phyloP scores from a whole-genome alignment of 106 monocot genomes.

The Ottelia alismoides region DNA sequence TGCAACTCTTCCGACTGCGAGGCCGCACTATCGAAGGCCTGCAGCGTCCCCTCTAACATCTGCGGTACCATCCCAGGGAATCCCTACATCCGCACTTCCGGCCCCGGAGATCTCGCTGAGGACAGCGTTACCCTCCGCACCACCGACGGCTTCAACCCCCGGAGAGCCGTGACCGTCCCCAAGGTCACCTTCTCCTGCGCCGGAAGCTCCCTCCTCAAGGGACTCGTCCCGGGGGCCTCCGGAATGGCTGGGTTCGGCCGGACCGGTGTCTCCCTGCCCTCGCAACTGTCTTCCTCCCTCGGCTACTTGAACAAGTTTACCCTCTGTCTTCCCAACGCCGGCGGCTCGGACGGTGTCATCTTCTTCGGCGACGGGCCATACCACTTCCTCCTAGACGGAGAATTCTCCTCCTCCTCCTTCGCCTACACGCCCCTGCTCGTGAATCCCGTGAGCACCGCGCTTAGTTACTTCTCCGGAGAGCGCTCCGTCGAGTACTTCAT shows the following conservation, averaged over 20 bases:
- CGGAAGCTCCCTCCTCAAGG: conserved; percentile 12
- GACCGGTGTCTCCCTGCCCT: conserved; percentile 1
- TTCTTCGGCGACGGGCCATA: conserved; percentile 11
- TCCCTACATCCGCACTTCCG: conserved; percentile 16
- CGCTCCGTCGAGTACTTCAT: conserved; percentile 55
- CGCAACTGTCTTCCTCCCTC: conserved; percentile 11
- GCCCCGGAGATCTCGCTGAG: conserved; percentile 22
- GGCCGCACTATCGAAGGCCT: conserved; percentile 9
- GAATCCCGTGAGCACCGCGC: conserved; percentile 59
- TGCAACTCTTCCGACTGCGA: conserved; percentile 20
- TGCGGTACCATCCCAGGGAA: conserved; percentile 26
- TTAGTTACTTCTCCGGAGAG: conserved; percentile 21
- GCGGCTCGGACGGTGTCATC: neutral
- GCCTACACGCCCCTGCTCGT: conserved; percentile 52
- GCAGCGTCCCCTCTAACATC: conserved; percentile 13
- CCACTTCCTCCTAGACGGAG: neutral
- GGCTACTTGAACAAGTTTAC: conserved; percentile 11
- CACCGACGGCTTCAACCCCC: conserved; percentile 22
- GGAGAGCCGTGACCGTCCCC: conserved; percentile 12
- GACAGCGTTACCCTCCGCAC: conserved; percentile 24
- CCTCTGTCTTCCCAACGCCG: conserved; percentile 8
- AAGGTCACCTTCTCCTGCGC: conserved; percentile 36
- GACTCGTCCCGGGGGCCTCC: conserved; percentile 21
- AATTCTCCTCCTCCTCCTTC: conserved; percentile 30
- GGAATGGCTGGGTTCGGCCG: conserved; percentile 20